phyloP scores from a whole-genome alignment of 1,139 yeast genomes.

The Zygotorulaspora mrakii region DNA sequence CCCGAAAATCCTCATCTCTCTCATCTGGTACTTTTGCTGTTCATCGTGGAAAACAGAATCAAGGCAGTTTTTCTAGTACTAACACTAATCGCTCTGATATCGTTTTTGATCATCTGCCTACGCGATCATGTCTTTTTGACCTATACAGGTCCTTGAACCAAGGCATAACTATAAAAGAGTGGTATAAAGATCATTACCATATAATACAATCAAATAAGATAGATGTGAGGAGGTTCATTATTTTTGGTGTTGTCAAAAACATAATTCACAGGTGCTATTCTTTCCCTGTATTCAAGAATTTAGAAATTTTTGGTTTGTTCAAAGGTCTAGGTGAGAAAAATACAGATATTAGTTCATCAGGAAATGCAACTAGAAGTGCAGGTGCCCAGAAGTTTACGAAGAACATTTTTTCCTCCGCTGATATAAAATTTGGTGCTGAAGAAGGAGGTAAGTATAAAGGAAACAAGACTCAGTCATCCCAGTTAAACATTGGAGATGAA shows the following conservation, averaged over 20 bases:
- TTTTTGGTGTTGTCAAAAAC: conserved; percentile 82
- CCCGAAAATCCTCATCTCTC: conserved; percentile 7
- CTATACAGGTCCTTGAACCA: conserved; percentile 76
- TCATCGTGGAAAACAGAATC: conserved; percentile 21
- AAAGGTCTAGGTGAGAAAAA: conserved; percentile 7
- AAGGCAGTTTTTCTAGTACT: conserved; percentile 24
- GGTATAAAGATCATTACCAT: conserved; percentile 68
- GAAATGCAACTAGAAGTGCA: conserved; percentile 1
- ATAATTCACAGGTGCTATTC: conserved; percentile 76
- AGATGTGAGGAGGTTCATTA: conserved; percentile 77
- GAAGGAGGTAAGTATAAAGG: conserved; percentile 9
- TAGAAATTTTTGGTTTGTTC: conserved; percentile 26
- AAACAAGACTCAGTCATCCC: conserved; percentile 8
- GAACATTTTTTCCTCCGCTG: conserved; percentile 32
- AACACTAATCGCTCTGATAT: conserved; percentile 18
- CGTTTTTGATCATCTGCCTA: conserved; percentile 46
- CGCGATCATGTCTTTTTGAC: conserved; percentile 63
- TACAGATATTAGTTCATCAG: neutral
- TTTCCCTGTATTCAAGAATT: conserved; percentile 55
- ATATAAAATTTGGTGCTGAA: conserved; percentile 25
- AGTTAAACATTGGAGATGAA: conserved; percentile 30
- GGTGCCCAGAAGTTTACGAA: conserved; percentile 8
- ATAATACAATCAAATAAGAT: conserved; percentile 58
- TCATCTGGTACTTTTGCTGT: conserved; percentile 9
- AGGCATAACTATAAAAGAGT: conserved; percentile 72